Base-by-base conservation (phyloP, 208 protist species). In the Leishmania major region DNA sequence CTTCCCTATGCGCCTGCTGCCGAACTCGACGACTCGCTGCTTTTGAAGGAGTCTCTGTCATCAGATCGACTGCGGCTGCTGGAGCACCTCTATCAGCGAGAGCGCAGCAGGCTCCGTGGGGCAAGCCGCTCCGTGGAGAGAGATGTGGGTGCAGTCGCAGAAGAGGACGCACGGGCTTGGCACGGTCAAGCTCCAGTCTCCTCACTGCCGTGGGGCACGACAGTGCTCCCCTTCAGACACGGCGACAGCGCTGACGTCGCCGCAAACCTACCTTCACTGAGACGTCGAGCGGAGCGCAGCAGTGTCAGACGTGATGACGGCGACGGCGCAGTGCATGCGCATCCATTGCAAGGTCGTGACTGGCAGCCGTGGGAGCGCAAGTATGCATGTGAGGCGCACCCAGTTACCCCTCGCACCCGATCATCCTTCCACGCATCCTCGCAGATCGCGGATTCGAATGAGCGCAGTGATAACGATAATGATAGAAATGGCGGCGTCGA, bases 301-400 rank as follows among this genome's bases (percentile, higher is more conserved):
- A 49, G 47, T 43, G 17, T 37, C 53, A 45, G 31, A n/a, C 35
- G 22, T 76, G 45, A 49, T 53, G n/a, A 49, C 57, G 59, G 7
- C 79, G 45, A 74, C 37, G 6, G 40, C n/a, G 75, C 57, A 2
- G 31, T 35, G 31, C 15, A 55, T 45, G 43, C 69, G 28, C 40
- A 43, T 25, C 25, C 69, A 45, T n/a, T 1, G 35, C 59, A 49
- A 43, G 28, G 53, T 1, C 74, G 74, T 51, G 45, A 55, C 0
- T 5, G 60, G 74, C 74, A 83, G 53, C 74, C 74, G 35, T 83
- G 80, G 80, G 80, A 79, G n/a, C 74, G 80, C 22, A 64, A 78
- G 64, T 79, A 79, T 64, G 51, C 45, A 22, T 37, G 11, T 15
- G 43, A n/a, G n/a, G 28, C 45, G 13, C 22, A 25, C 71, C 11